Evolutionary conservation across 176 grass and related monocot genomes (phyloP).

Genomic region (Aegilops umbellulata): DNA sequence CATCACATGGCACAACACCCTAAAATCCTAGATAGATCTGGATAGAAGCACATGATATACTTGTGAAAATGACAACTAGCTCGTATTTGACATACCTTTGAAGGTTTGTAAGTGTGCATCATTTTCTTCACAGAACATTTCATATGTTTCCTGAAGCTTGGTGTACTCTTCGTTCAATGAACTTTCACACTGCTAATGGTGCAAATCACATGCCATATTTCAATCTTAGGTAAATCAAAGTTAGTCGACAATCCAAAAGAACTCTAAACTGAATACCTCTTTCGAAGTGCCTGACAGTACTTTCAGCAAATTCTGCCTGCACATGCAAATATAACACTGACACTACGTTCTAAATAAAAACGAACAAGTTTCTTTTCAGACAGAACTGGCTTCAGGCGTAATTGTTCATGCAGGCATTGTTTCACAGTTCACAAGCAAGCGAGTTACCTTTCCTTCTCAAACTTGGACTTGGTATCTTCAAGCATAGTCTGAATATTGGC

Average conservation of each 20-base stretch:
- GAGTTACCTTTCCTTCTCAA: constrained; percentile 74
- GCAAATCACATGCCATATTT: constrained; percentile 16
- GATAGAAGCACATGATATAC: not conserved
- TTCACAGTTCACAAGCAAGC: not conserved
- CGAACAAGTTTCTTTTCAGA: not conserved
- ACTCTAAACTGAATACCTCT: constrained; percentile 49
- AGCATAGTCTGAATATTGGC: constrained; percentile 60
- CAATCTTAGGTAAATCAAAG: not conserved
- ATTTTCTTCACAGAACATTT: constrained; percentile 73
- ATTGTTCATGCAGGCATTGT: not conserved
- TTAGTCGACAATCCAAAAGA: not conserved
- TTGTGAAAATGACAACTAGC: not conserved
- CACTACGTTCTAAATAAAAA: not conserved
- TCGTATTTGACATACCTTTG: constrained; percentile 54
- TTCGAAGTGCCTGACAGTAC: constrained; percentile 69
- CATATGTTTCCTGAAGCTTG: constrained; percentile 81
- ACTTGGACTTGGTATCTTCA: constrained; percentile 69
- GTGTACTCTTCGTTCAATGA: constrained; percentile 74
- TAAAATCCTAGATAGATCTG: not conserved
- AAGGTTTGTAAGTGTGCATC: constrained; percentile 61
- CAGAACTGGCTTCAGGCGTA: not conserved
- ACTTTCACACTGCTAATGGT: constrained; percentile 62
- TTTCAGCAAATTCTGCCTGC: constrained; percentile 77
- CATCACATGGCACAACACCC: not conserved
- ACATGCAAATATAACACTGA: constrained; percentile 15